These are phyloP conservation scores for Aspergillus udagawae DNA, from an alignment of 2,329 filamentous ascomycete genomes.

Conservation along the genomic window DNA sequence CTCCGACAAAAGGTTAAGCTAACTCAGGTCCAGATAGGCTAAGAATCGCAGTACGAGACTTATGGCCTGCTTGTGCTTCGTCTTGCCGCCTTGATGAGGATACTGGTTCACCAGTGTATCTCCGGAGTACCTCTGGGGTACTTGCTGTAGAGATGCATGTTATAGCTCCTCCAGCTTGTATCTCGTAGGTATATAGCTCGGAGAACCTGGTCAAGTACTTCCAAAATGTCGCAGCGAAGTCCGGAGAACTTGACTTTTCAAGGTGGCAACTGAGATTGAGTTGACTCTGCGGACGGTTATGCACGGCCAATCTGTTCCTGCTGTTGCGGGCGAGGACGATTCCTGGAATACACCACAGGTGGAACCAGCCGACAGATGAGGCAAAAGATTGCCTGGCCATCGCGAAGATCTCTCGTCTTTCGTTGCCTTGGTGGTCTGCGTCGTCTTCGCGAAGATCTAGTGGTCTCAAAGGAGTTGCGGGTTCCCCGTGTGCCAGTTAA, in stretches of 20 bases:
- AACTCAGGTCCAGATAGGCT: neutral
- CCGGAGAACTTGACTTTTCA: neutral
- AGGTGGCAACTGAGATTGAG: neutral
- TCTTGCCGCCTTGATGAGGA: neutral
- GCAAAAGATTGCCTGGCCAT: neutral
- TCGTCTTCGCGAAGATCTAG: too few species aligned
- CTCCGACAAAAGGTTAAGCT: too few species aligned
- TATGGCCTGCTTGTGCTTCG: neutral
- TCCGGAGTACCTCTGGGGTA: too few species aligned
- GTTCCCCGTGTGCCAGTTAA: neutral
- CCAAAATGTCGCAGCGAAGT: neutral
- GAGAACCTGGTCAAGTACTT: too few species aligned
- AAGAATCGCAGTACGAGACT: neutral
- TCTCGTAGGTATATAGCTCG: too few species aligned
- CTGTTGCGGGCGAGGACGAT: too few species aligned
- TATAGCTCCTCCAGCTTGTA: too few species aligned
- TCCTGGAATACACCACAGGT: too few species aligned
- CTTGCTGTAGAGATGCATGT: too few species aligned
- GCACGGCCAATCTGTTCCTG: too few species aligned
- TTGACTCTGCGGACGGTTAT: too few species aligned
- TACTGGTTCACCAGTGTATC: neutral
- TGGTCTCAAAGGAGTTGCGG: neutral
- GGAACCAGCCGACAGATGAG: neutral
- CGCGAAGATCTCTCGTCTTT: neutral
- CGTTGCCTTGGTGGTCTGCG: too few species aligned